Conservation (phyloP, 2,329 filamentous ascomycete species). For the Teratosphaeria viscida region DNA sequence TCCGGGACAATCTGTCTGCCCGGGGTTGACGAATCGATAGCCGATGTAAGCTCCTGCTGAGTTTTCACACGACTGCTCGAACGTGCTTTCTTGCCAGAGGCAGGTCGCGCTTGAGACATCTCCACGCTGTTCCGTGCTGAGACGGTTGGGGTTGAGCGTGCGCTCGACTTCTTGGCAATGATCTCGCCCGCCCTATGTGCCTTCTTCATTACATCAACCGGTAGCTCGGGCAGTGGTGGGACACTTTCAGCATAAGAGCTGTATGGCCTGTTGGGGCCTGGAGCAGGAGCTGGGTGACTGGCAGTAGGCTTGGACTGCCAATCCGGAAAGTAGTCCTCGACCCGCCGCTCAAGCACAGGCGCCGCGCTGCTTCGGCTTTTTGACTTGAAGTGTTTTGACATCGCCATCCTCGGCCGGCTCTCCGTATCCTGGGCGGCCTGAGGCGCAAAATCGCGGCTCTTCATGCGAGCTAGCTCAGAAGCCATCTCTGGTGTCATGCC, state of each 20-base stretch:
- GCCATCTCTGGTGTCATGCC: slow-evolving; percentile 15
- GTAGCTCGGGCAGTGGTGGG: slow-evolving; percentile 23
- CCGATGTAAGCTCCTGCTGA: neutral
- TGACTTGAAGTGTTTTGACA: neutral
- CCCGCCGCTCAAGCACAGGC: slow-evolving; percentile 2
- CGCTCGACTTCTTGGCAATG: slow-evolving; percentile 17
- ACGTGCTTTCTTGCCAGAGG: slow-evolving; percentile 1
- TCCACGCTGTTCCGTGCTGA: slow-evolving; percentile 16
- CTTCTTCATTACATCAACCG: slow-evolving; percentile 18
- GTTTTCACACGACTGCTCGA: slow-evolving; percentile 6
- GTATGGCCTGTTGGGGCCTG: slow-evolving; percentile 2
- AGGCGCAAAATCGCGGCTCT: slow-evolving; percentile 12
- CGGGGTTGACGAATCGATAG: neutral
- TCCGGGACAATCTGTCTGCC: neutral
- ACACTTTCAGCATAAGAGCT: slow-evolving; percentile 15
- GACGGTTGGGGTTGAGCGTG: slow-evolving; percentile 8
- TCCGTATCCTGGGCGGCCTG: slow-evolving; percentile 4
- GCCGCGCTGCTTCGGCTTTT: slow-evolving; percentile 3
- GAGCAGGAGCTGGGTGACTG: neutral
- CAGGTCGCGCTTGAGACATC: slow-evolving; percentile 2
- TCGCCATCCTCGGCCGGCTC: slow-evolving; percentile 5
- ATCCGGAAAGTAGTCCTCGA: slow-evolving; percentile 20
- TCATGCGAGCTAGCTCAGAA: slow-evolving; percentile 14
- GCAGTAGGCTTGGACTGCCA: slow-evolving; percentile 17
- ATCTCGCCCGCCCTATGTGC: slow-evolving; percentile 17